These are phyloP conservation scores for Hygrocybe coccinea DNA, from an alignment of 768 basidiomycete genomes.

Conservation along the genomic window DNA sequence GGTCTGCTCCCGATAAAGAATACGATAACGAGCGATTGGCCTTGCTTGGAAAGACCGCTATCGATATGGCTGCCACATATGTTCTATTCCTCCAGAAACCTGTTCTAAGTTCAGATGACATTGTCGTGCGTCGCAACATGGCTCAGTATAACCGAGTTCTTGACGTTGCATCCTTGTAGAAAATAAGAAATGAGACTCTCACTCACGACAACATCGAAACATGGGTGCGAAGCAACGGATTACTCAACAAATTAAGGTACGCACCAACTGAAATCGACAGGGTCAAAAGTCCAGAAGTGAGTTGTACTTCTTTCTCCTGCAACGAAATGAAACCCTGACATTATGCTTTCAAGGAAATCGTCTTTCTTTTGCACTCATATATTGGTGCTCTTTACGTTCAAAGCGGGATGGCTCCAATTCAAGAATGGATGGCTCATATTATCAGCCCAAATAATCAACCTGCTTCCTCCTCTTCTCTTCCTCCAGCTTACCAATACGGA, in stretches of 20 bases:
- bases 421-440: conserved; percentile 55
- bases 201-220: background rate
- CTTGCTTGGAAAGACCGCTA: conserved; percentile 49
- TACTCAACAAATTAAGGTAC: background rate
- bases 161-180: background rate
- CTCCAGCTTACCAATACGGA: conserved; percentile 15
- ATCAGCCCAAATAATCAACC: conserved; percentile 40
- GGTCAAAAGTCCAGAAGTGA: background rate
- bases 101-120: background rate
- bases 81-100: conserved; percentile 17
- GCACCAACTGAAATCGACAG: background rate
- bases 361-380: conserved; percentile 54
- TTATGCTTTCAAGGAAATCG: conserved; percentile 43
- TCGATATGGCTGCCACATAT: conserved; percentile 49
- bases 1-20: conserved; percentile 41
- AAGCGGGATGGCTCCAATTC: conserved; percentile 44
- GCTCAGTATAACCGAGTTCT: background rate
- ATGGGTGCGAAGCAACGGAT: background rate
- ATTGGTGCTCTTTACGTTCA: conserved; percentile 61
- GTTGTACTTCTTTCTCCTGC: background rate
- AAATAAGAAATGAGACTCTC: background rate
- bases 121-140: background rate
- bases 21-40: conserved; percentile 59
- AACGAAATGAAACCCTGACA: background rate
- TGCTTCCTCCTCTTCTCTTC: conserved; percentile 12